Evolutionary conservation across 306 rosid species (phyloP), one percentile per base, ranked within the genome.

Genomic region (Quillaja saponaria): DNA sequence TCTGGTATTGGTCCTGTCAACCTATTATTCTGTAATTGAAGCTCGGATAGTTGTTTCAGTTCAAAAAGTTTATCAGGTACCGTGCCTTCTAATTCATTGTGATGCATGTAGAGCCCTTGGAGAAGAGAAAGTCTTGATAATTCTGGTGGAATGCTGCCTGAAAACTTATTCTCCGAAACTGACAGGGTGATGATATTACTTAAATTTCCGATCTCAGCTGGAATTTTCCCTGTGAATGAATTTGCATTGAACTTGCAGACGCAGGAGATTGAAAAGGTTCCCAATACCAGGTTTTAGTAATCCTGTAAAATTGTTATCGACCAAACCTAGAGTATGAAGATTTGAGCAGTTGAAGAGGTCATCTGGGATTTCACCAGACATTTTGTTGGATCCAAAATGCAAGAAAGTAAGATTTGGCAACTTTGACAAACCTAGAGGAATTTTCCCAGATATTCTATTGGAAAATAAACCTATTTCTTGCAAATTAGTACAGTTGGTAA

Each of bases 291-390:
- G 75, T 67, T 87, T 87, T 44, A 90, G 53, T 15, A 47, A 33
- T 55, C 97, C 90, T n/a, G 77, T 71, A 50, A 87, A 79, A 56
- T 64, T 73, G 77, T 85, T 90, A 11, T 0, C 3, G 3, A 56
- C 31, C 77, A 90, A 83, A 75, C 85, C 73, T 49, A 90, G 72
- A 54, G 37, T 68, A 13, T 2, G 49, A 61, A 90, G 94, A 35
- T 71, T 74, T 47, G 90, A 75, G 80, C 95, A 90, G 66, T 85
- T 80, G 65, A 79, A 87, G 50, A 90, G 71, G 77, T 80, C 87
- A 49, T 87, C 81, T 13, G 97, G 97, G 77, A 87, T 79, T 77
- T 81, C 82, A n/a, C 97, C 97, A 10, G 64, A 66, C 79, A 90
- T 5, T 61, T 73, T 77, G 72, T 90, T 90, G 33, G 66, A 18